Conservation (phyloP, 2,329 filamentous ascomycete species). For the Tolypocladium nubicola region DNA sequence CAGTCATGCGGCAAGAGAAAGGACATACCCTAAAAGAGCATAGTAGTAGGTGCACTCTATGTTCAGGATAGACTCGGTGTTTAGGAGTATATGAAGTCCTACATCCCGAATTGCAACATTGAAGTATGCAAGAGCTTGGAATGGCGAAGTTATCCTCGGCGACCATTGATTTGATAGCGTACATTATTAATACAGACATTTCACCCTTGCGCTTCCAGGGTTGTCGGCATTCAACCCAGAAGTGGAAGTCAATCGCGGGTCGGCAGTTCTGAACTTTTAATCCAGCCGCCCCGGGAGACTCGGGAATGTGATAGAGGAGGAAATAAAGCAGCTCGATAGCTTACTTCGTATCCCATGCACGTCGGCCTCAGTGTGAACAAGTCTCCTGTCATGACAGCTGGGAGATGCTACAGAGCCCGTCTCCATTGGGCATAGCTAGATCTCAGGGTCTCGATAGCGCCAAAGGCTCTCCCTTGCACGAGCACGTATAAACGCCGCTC, state of each 20-base stretch:
- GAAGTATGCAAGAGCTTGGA: background rate
- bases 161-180: background rate
- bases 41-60: too few relatives aligned
- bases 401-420: background rate
- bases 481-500: background rate
- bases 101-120: background rate
- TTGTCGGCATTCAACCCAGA: background rate
- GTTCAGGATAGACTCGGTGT: background rate
- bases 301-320: background rate
- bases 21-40: too few relatives aligned
- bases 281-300: background rate
- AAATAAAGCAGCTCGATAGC: background rate
- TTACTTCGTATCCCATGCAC: background rate
- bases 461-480: background rate
- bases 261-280: background rate
- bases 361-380: background rate
- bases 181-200: background rate
- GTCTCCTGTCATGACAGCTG: background rate
- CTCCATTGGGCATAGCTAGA: background rate
- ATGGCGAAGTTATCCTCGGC: background rate
- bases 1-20: too few relatives aligned
- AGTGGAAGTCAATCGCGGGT: background rate
- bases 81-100: background rate
- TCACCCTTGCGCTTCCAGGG: background rate
- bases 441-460: background rate